Percentiles rank a stretch among this genome's conserved stretches.
These are phyloP conservation scores for Alliaria petiolata DNA, from an alignment of 345 rosid genomes.

Conservation along the genomic window DNA sequence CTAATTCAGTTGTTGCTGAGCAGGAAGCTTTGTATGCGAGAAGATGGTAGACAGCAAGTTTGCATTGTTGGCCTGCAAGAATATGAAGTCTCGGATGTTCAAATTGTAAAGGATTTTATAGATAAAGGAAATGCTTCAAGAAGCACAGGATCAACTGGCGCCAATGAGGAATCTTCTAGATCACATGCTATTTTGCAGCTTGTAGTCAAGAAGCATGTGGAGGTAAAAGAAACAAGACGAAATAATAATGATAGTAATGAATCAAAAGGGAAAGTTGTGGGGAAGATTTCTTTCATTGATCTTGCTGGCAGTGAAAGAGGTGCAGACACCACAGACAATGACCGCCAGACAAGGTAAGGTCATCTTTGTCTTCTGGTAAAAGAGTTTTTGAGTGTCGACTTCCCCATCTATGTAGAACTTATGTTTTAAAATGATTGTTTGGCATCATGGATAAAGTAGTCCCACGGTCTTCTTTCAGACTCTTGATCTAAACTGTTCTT, in stretches of 20 bases:
- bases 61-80: constrained; percentile 99
- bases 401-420: neutral
- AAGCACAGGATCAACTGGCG: constrained; percentile 97
- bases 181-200: constrained; percentile 99
- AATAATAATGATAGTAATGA: constrained; percentile 78
- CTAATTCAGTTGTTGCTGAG: constrained; percentile 13
- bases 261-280: constrained; percentile 75
- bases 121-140: constrained; percentile 93
- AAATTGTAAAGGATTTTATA: constrained; percentile 88
- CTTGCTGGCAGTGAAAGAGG: constrained; percentile 99
- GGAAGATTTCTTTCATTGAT: constrained; percentile 97
- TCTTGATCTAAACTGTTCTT: constrained; percentile 1
- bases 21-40: constrained; percentile 98
- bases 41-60: constrained; percentile 98
- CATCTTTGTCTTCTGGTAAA: neutral
- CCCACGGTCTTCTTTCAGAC: neutral
- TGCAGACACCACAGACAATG: constrained; percentile 98
- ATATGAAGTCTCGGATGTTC: constrained; percentile 92
- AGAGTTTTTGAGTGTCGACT: neutral
- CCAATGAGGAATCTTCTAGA: constrained; percentile 98
- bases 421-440: neutral
- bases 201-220: constrained; percentile 79
- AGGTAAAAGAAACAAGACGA: constrained; percentile 78
- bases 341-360: constrained; percentile 88
- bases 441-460: neutral